These are phyloP conservation scores for Picea glauca DNA, from an alignment of 75 land plant genomes.

Conservation along the genomic window DNA sequence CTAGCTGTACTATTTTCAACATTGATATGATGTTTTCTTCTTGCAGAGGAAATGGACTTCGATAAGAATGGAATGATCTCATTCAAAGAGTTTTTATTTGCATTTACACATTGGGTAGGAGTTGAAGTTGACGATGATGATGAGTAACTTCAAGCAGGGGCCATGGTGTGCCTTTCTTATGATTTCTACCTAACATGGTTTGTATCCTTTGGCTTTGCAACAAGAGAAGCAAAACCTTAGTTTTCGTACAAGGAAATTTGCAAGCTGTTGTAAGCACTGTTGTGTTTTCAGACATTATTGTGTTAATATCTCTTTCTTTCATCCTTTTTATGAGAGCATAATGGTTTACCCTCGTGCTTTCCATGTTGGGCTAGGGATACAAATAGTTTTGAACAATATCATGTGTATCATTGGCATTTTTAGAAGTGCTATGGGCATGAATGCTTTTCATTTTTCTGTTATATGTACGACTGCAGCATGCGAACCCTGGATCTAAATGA, in stretches of 20 bases:
- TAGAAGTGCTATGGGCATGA: background rate
- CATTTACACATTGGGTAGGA: conserved; percentile 68
- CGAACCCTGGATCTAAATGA: too few species aligned
- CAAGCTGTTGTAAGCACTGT: background rate
- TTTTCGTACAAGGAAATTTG: background rate
- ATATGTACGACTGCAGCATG: background rate
- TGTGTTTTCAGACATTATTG: background rate
- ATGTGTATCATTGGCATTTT: background rate
- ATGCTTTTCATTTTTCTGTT: background rate
- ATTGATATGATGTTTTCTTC: background rate
- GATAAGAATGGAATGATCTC: conserved; percentile 42
- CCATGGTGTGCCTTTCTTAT: background rate
- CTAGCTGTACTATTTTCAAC: background rate
- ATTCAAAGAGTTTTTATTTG: conserved; percentile 70
- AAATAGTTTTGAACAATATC: background rate
- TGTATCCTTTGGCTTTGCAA: background rate
- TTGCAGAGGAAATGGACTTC: conserved; percentile 77
- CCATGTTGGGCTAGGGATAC: background rate
- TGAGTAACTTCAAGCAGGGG: background rate
- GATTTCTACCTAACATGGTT: background rate
- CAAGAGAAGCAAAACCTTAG: conserved; percentile 1
- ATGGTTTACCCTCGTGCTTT: background rate
- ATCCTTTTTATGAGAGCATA: background rate
- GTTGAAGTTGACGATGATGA: conserved; percentile 43
- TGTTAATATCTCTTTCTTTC: background rate